Evolutionary conservation across 2,329 filamentous ascomycete genomes (phyloP).

Genomic region (Colletotrichum liriopes): DNA sequence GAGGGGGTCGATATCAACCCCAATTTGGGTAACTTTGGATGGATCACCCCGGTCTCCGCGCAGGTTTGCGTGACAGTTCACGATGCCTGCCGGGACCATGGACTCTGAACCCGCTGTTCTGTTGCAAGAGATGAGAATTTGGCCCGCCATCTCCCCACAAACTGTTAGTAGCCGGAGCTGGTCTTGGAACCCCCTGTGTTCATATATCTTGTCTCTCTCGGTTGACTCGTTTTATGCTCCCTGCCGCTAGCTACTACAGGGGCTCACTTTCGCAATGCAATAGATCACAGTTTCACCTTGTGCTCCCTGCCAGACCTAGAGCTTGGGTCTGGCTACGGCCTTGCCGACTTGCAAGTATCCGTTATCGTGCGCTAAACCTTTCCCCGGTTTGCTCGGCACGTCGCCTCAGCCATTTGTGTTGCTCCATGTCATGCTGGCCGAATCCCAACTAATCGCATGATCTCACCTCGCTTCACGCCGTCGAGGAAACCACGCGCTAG

Average conservation of each 20-base stretch:
- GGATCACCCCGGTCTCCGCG: conserved; percentile 2
- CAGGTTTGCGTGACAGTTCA: not conserved
- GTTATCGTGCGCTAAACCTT: conserved; percentile 1
- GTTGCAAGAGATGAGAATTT: not conserved
- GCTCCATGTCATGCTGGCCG: not conserved
- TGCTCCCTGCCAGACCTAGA: not conserved
- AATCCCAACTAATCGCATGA: conserved; percentile 8
- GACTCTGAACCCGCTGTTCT: not conserved
- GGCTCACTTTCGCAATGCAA: not conserved
- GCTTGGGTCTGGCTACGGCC: not conserved
- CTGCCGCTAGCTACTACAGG: not conserved
- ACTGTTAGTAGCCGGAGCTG: too few species aligned
- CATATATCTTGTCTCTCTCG: not conserved
- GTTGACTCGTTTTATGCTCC: not conserved
- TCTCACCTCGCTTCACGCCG: conserved; percentile 5
- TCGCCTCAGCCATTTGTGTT: conserved; percentile 8
- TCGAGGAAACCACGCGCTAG: not conserved
- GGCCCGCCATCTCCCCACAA: not conserved
- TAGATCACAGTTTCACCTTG: not conserved
- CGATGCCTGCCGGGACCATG: conserved; percentile 2
- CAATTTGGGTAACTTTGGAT: conserved; percentile 18
- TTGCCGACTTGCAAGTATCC: conserved; percentile 5
- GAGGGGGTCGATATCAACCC: conserved; percentile 18
- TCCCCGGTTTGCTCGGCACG: conserved; percentile 24
- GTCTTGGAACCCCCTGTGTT: conserved; percentile 2